phyloP scores from a whole-genome alignment of 306 rosid genomes.

The Medicago truncatula region DNA sequence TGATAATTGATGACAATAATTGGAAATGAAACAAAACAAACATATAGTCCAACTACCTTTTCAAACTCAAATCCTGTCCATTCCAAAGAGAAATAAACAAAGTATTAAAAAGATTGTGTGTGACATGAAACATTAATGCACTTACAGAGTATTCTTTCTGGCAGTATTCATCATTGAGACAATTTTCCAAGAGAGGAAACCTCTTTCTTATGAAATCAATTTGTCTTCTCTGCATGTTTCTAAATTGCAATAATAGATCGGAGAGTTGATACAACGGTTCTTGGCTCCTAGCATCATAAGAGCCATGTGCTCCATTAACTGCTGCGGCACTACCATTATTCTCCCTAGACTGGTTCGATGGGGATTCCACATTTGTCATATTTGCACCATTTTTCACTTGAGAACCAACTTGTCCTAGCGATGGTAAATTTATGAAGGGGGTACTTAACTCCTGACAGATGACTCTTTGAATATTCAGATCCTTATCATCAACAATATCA shows the following conservation, averaged over 20 bases:
- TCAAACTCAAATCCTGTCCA: conserved; percentile 14
- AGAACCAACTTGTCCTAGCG: conserved; percentile 61
- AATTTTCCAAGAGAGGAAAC: conserved; percentile 90
- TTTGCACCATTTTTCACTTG: conserved; percentile 65
- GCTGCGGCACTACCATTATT: conserved; percentile 50
- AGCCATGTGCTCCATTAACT: conserved; percentile 59
- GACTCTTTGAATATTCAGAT: conserved; percentile 76
- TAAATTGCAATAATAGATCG: conserved; percentile 59
- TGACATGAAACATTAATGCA: conserved; percentile 21
- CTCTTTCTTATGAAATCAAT: conserved; percentile 88
- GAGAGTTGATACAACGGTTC: conserved; percentile 64
- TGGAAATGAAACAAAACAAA: neutral
- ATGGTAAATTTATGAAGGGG: conserved; percentile 66
- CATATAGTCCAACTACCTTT: neutral
- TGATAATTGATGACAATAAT: neutral
- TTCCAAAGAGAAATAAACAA: conserved; percentile 6
- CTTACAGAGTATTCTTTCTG: conserved; percentile 80
- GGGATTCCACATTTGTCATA: conserved; percentile 45
- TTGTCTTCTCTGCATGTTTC: conserved; percentile 94
- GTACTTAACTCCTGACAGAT: conserved; percentile 92
- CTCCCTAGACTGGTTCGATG: conserved; percentile 55
- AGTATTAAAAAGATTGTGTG: conserved; percentile 22
- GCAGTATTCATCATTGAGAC: conserved; percentile 72
- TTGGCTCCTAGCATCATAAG: conserved; percentile 63
- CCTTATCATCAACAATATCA: conserved; percentile 89